phyloP scores from a whole-genome alignment of 1,139 yeast genomes.

The Yamadazyma friedrichii region DNA sequence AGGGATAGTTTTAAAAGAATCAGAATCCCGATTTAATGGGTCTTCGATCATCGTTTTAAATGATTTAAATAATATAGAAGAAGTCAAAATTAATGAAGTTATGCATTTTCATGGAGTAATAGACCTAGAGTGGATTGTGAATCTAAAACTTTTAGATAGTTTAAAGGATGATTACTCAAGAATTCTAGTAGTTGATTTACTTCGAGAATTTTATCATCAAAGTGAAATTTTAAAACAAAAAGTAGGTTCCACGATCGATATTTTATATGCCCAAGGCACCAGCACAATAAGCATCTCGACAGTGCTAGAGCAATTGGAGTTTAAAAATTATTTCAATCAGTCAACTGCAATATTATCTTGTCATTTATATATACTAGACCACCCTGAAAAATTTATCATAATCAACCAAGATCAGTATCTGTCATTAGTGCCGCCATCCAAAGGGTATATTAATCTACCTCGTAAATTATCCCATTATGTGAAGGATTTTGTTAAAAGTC shows the following conservation, averaged over 20 bases:
- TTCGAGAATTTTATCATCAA: background rate
- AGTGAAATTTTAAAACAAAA: background rate
- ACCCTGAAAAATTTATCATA: conserved; percentile 28
- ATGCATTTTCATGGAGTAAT: conserved; percentile 28
- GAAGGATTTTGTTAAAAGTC: background rate
- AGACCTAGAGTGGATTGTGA: conserved; percentile 20
- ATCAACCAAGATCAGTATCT: conserved; percentile 11
- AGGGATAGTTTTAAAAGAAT: conserved; percentile 34
- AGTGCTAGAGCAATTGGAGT: conserved; percentile 1
- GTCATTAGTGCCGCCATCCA: conserved; percentile 16
- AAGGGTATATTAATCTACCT: conserved; percentile 18
- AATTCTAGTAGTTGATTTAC: conserved; percentile 16
- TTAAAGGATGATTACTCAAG: conserved; percentile 24
- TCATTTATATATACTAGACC: conserved; percentile 25
- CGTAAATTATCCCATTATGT: background rate
- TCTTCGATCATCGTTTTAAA: conserved; percentile 29
- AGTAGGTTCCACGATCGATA: conserved; percentile 16
- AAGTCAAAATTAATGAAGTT: conserved; percentile 26
- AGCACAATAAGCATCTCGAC: background rate
- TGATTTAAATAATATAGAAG: conserved; percentile 26
- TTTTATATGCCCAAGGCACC: conserved; percentile 23
- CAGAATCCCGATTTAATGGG: conserved; percentile 33
- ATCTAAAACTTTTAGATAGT: conserved; percentile 21
- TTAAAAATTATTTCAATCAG: conserved; percentile 25
- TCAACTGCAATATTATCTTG: conserved; percentile 23